A percentile compares a stretch with the other conserved stretches of the same genome.
Conservation (phyloP, 768 basidiomycete genomes). For the Scleroderma bovista region DNA sequence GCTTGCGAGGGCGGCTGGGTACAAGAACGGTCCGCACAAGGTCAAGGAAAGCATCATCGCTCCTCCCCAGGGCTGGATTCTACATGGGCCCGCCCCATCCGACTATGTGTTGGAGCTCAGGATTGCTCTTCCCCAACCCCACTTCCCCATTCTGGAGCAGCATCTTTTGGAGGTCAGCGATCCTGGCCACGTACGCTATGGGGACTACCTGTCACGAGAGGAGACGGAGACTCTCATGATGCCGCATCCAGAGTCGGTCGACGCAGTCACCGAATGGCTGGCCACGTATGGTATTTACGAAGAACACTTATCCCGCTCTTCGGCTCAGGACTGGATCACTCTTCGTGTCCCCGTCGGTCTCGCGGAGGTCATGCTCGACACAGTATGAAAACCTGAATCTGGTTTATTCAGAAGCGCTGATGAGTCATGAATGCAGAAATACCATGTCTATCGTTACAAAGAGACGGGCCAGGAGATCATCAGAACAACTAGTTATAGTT, state of each 20-base stretch:
- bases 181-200: constrained; percentile 50
- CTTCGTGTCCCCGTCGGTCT: constrained; percentile 50
- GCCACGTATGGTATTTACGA: constrained; percentile 47
- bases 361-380: constrained; percentile 68
- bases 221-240: constrained; percentile 59
- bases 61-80: constrained; percentile 46
- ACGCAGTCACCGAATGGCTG: constrained; percentile 59
- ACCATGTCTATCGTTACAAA: constrained; percentile 54
- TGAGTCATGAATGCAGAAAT: constrained; percentile 40
- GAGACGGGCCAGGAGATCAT: constrained; percentile 49
- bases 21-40: constrained; percentile 17
- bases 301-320: constrained; percentile 45
- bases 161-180: constrained; percentile 55
- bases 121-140: constrained; percentile 50
- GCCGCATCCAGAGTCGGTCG: constrained; percentile 49
- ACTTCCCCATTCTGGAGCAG: constrained; percentile 45
- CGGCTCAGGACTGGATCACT: constrained; percentile 67
- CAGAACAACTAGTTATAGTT: constrained; percentile 64
- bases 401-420: neutral
- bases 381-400: constrained; percentile 35
- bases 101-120: constrained; percentile 48
- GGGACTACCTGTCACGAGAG: constrained; percentile 54
- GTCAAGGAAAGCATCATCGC: constrained; percentile 46
- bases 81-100: constrained; percentile 37
- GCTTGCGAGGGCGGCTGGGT: constrained; percentile 8